Evolutionary conservation across 164 flowering plant species (phyloP).

Genomic region (Vitis labrusca): DNA sequence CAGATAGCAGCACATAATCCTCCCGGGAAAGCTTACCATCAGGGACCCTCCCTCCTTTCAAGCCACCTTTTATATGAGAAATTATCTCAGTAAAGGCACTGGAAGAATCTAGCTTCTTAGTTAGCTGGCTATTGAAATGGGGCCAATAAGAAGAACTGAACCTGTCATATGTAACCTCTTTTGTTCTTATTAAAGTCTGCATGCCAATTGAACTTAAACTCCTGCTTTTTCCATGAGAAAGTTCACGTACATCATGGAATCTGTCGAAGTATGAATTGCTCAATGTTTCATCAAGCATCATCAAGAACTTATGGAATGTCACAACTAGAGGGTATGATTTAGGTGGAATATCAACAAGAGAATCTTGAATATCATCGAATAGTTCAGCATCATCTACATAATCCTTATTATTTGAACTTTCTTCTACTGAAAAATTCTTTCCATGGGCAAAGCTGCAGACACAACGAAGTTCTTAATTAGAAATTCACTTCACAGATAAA

Average conservation of each 20-base stretch:
- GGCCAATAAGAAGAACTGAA: constrained; percentile 74
- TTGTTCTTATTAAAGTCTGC: constrained; percentile 43
- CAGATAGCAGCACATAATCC: constrained; percentile 49
- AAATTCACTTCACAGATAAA: too few relatives aligned
- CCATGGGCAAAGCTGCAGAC: constrained; percentile 46
- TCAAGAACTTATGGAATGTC: constrained; percentile 66
- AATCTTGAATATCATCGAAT: constrained; percentile 58
- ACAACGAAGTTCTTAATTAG: not conserved
- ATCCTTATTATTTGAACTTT: constrained; percentile 31
- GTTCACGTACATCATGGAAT: constrained; percentile 31
- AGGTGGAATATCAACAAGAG: constrained; percentile 42
- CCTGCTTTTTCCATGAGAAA: constrained; percentile 13
- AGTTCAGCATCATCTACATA: constrained; percentile 37
- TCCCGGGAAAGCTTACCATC: constrained; percentile 42
- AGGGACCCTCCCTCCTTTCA: constrained; percentile 20
- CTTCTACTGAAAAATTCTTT: constrained; percentile 18
- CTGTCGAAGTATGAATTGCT: constrained; percentile 59
- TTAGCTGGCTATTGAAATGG: constrained; percentile 50
- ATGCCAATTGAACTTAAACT: constrained; percentile 41
- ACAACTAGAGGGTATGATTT: constrained; percentile 64
- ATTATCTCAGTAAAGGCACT: constrained; percentile 73
- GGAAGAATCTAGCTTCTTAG: constrained; percentile 60
- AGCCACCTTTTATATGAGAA: constrained; percentile 73
- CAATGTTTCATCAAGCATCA: constrained; percentile 80
- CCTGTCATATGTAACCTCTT: constrained; percentile 57